phyloP scores from a whole-genome alignment of 1,139 yeast genomes.

The Tardiomyces depauwii region DNA sequence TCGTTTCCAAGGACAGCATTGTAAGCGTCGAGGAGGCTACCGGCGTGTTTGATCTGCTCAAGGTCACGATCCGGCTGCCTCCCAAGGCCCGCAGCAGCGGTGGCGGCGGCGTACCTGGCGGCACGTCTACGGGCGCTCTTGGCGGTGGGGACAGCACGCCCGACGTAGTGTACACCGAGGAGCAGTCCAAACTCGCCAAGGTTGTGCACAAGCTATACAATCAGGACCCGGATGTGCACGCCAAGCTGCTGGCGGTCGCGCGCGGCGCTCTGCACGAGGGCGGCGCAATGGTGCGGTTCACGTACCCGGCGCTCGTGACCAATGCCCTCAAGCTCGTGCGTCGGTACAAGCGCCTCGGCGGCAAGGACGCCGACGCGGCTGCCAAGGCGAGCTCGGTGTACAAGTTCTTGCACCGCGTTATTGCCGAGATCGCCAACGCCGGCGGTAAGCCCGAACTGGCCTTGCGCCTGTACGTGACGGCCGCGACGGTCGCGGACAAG shows the following conservation, averaged over 20 bases:
- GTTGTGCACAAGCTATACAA: slow-evolving; percentile 51
- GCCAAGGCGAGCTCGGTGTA: slow-evolving; percentile 37
- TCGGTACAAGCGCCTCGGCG: slow-evolving; percentile 23
- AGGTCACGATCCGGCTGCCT: slow-evolving; percentile 21
- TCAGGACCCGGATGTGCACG: slow-evolving; percentile 38
- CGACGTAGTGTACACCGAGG: slow-evolving; percentile 17
- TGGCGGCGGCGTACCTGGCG: slow-evolving; percentile 10
- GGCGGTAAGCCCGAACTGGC: slow-evolving; percentile 41
- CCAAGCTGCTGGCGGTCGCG: slow-evolving; percentile 49
- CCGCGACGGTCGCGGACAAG: slow-evolving; percentile 63
- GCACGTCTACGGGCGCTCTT: slow-evolving; percentile 10
- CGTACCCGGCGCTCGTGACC: slow-evolving; percentile 67
- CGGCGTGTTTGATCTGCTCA: slow-evolving; percentile 29
- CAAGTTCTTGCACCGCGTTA: slow-evolving; percentile 61
- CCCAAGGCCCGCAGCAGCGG: slow-evolving; percentile 8
- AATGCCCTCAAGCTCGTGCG: slow-evolving; percentile 50
- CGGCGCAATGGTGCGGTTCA: slow-evolving; percentile 43
- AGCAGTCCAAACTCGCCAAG: slow-evolving; percentile 59
- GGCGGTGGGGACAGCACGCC: slow-evolving; percentile 14
- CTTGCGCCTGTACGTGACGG: slow-evolving; percentile 35
- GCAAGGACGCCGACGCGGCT: slow-evolving; percentile 12
- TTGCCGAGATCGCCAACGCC: slow-evolving; percentile 50
- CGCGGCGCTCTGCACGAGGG: slow-evolving; percentile 44
- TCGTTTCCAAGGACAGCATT: slow-evolving; percentile 17
- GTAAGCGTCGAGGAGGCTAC: slow-evolving; percentile 23